Base-by-base conservation (phyloP, 2,329 filamentous ascomycete species). In the Neophaeococcomyces aloes region DNA sequence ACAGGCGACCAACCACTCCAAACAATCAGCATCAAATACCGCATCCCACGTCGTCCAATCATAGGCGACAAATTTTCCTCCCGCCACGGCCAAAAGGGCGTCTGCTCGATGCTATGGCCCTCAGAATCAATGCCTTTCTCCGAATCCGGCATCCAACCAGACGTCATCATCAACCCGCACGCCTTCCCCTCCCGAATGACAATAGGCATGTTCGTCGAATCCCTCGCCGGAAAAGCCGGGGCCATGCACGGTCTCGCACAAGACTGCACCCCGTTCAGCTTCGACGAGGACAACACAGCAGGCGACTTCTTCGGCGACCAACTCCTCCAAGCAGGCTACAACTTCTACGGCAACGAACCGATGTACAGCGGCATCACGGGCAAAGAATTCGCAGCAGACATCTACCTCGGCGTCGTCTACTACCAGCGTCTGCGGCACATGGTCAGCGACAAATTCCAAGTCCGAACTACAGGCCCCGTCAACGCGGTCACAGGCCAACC, bases 61-160 rank as follows among this genome's bases (percentile, higher is more conserved):
- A 95, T 98, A 47, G 91, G 91, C 63, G 91, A 98, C 74, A 98
- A 98, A 66, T 98, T 98, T 70, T 96, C 91, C 8, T 98, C 91
- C 37, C 83, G 91, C 50, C 91, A 98, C 72, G 91, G 91, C 48
- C 91, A 98, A 63, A 98, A 98, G 67, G 91, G 91, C 78, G 91
- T 96, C 39, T 81, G 77, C 58, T 95, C 87, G 14, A 89, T 96
- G 61, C 91, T 95, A 62, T 98, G 91, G 87, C 91, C 88, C 0
- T 76, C 81, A 2, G 71, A 84, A 47, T 88, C 96, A 62, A 91
- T 98, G 85, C 91, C 91, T 3, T 98, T 96, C 66, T 87, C 86
- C 2, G 91, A 98, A 67, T 85, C 83, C 4, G 91, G 91, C 42
- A 96, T 98, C 48, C 88, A 95, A 59, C 91, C 91, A 7, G 91